These are phyloP conservation scores for Bauhinia variegata DNA, from an alignment of 306 rosid genomes.

Conservation along the genomic window DNA sequence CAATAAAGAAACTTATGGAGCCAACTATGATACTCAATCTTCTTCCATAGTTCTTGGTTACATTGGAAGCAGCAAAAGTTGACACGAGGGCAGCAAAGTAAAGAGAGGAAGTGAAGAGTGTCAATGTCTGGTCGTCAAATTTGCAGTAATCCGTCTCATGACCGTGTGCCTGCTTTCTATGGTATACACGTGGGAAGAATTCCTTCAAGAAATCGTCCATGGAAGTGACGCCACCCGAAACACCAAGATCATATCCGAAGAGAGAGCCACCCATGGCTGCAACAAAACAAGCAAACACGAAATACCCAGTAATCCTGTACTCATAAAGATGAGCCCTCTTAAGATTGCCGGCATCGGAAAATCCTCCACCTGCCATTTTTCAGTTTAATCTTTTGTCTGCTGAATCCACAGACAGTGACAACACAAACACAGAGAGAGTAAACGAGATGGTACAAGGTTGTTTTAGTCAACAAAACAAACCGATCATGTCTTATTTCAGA, in stretches of 20 bases:
- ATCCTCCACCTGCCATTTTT: conserved; percentile 73
- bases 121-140: conserved; percentile 86
- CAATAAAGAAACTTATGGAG: conserved; percentile 73
- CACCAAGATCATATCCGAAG: conserved; percentile 96
- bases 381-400: no score
- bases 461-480: no score
- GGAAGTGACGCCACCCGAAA: conserved; percentile 99
- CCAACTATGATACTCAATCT: conserved; percentile 89
- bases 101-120: conserved; percentile 90
- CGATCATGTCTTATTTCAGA: no score
- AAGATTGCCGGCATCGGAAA: conserved; percentile 40
- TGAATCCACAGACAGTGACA: no score
- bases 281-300: conserved; percentile 68
- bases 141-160: conserved; percentile 91
- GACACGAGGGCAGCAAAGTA: conserved; percentile 84
- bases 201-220: conserved; percentile 90
- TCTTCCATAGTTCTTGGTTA: conserved; percentile 80
- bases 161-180: conserved; percentile 69
- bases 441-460: no score
- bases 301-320: conserved; percentile 61
- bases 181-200: conserved; percentile 79
- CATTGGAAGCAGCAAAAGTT: conserved; percentile 79
- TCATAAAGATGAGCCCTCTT: conserved; percentile 87
- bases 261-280: conserved; percentile 96
- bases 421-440: no score